Percentiles rank a stretch among this genome's conserved stretches.
phyloP scores from a whole-genome alignment of 306 rosid genomes.

The Citrullus colocynthis region DNA sequence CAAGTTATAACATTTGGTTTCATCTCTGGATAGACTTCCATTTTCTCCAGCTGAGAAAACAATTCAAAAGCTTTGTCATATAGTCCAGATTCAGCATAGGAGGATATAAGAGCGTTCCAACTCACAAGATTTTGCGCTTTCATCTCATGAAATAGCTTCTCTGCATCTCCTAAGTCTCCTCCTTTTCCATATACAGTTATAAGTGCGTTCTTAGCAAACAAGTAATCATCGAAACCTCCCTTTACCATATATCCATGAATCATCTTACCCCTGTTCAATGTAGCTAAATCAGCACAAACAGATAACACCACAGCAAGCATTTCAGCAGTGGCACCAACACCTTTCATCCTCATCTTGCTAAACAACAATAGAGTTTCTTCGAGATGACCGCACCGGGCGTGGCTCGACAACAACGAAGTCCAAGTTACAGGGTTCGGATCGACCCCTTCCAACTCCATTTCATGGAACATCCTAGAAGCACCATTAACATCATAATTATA shows the following conservation, averaged over 20 bases:
- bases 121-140: conserved; percentile 45
- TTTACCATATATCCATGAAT: conserved; percentile 52
- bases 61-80: conserved; percentile 54
- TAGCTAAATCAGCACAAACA: conserved; percentile 49
- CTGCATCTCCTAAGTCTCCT: conserved; percentile 33
- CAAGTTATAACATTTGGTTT: conserved; percentile 76
- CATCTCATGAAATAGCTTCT: conserved; percentile 38
- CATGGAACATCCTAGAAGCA: conserved; percentile 38
- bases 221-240: conserved; percentile 68
- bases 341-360: conserved; percentile 32
- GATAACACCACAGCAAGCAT: conserved; percentile 62
- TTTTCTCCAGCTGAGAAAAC: conserved; percentile 37
- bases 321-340: conserved; percentile 51
- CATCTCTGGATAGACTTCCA: conserved; percentile 13
- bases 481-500: conserved; percentile 46
- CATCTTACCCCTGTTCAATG: conserved; percentile 33
- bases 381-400: conserved; percentile 44
- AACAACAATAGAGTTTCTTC: conserved; percentile 45
- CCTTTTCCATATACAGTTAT: conserved; percentile 58
- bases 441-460: conserved; percentile 53
- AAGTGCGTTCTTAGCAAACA: conserved; percentile 59
- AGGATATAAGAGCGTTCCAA: conserved; percentile 78
- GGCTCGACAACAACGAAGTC: conserved; percentile 78
- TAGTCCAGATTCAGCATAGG: conserved; percentile 60
- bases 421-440: conserved; percentile 62